Conservation (phyloP, 2,329 filamentous ascomycete genomes). For the Bretziella fagacearum region DNA sequence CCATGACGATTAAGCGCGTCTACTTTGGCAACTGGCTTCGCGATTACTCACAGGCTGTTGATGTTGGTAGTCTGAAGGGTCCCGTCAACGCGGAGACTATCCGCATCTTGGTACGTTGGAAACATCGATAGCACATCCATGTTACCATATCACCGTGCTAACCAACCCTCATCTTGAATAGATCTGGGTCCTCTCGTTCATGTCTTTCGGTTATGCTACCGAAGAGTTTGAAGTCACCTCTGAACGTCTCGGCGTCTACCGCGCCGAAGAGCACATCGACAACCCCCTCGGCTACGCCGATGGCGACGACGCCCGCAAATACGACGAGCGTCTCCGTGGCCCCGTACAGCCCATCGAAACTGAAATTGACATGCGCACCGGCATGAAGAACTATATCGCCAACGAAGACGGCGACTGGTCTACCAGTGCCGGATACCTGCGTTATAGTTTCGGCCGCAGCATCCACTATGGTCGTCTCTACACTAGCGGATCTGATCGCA, state of each 20-base stretch:
- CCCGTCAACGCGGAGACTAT: conserved; percentile 58
- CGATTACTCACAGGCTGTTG: conserved; percentile 71
- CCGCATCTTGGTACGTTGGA: conserved; percentile 43
- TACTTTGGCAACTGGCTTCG: conserved; percentile 82
- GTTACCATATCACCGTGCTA: not conserved
- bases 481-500: conserved; percentile 38
- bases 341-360: conserved; percentile 58
- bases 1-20: conserved; percentile 57
- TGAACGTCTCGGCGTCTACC: conserved; percentile 58
- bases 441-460: conserved; percentile 54
- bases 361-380: conserved; percentile 56
- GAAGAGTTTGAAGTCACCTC: conserved; percentile 66
- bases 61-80: conserved; percentile 63
- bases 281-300: conserved; percentile 78
- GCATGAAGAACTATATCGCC: conserved; percentile 99
- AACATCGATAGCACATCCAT: not conserved
- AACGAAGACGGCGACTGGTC: conserved; percentile 80
- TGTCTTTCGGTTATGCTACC: conserved; percentile 52
- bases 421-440: conserved; percentile 73
- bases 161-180: conserved; percentile 3
- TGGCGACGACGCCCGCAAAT: conserved; percentile 54
- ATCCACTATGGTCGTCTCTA: conserved; percentile 67
- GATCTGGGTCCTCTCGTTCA: conserved; percentile 49
- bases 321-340: conserved; percentile 63
- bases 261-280: conserved; percentile 53